A percentile compares a stretch with the other conserved stretches of the same genome.
Evolutionary conservation across 2,329 filamentous ascomycete species (phyloP).

Genomic region (Ophiocordyceps sinensis): DNA sequence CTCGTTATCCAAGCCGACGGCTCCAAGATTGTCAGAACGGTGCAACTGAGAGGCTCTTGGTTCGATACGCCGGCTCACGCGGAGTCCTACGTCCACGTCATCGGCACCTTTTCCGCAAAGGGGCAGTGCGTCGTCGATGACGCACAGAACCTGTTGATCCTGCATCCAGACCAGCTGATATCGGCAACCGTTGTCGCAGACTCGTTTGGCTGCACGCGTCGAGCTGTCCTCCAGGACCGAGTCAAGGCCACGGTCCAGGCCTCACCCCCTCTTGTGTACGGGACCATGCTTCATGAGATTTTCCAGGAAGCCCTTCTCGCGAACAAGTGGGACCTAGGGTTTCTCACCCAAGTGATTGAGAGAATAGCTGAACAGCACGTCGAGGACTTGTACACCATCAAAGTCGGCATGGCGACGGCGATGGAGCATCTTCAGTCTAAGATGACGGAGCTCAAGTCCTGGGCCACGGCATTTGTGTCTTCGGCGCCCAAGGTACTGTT

Average conservation of each 20-base stretch:
- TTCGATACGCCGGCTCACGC: constrained; percentile 61
- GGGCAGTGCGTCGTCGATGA: constrained; percentile 77
- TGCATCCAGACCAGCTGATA: constrained; percentile 90
- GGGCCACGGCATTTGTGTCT: constrained; percentile 72
- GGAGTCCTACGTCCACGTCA: constrained; percentile 72
- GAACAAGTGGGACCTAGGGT: constrained; percentile 65
- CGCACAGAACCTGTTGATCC: constrained; percentile 65
- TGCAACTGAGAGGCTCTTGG: constrained; percentile 79
- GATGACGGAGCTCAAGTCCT: constrained; percentile 64
- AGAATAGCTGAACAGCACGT: constrained; percentile 61
- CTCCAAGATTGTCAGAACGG: constrained; percentile 47
- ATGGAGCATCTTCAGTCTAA: constrained; percentile 71
- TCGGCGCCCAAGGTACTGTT: constrained; percentile 46
- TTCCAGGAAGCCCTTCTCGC: constrained; percentile 81
- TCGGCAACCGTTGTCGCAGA: constrained; percentile 95
- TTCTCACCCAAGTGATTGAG: constrained; percentile 52
- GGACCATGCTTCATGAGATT: constrained; percentile 84
- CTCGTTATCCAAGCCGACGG: constrained; percentile 71
- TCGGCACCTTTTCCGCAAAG: constrained; percentile 55
- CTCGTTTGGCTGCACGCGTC: constrained; percentile 80
- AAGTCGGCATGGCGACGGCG: constrained; percentile 57
- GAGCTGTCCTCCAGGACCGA: constrained; percentile 85
- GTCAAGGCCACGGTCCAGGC: constrained; percentile 80
- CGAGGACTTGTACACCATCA: constrained; percentile 81
- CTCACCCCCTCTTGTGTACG: constrained; percentile 73